A percentile compares a stretch with the other conserved stretches of the same genome.
phyloP scores from a whole-genome alignment of 2,329 filamentous ascomycete genomes.

The Colletotrichum horii region DNA sequence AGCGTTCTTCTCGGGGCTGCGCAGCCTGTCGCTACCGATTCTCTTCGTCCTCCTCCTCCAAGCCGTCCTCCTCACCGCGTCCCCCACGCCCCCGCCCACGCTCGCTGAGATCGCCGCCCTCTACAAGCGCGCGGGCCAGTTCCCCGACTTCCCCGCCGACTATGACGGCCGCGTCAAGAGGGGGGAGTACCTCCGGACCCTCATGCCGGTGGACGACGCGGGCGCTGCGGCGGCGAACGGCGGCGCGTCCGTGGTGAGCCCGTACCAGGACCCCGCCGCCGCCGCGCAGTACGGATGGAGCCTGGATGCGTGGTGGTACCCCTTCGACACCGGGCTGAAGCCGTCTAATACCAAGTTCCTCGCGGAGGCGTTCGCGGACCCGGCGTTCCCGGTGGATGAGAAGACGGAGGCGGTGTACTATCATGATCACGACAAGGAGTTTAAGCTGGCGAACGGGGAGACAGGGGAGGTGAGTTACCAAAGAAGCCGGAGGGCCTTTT shows the following conservation, averaged over 20 bases:
- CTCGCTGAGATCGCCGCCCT: background rate
- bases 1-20: background rate
- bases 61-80: background rate
- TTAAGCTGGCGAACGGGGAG: background rate
- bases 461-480: background rate
- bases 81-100: background rate
- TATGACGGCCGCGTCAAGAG: background rate
- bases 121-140: background rate
- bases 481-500: background rate
- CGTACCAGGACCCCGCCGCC: background rate
- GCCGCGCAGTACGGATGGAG: background rate
- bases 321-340: background rate
- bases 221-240: background rate
- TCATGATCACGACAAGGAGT: background rate
- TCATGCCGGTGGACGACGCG: background rate
- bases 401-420: background rate
- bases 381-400: background rate
- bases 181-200: background rate
- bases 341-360: background rate
- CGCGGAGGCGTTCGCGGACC: background rate
- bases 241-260: background rate
- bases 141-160: background rate
- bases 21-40: background rate
- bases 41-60: background rate
- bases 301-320: background rate